phyloP scores from a whole-genome alignment of 345 rosid genomes.

The Lepidium sativum region DNA sequence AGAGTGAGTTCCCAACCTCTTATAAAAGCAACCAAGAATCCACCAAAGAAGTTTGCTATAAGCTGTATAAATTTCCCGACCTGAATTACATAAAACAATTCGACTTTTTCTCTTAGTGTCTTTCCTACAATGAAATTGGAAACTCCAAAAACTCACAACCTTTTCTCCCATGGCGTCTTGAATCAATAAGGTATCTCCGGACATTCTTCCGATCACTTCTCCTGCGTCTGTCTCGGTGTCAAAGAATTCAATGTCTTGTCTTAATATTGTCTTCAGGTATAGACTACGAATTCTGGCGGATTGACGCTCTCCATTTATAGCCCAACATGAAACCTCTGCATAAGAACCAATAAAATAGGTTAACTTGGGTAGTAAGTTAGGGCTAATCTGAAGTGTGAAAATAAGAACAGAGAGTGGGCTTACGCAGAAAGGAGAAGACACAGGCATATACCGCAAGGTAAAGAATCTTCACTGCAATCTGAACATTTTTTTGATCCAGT shows the following conservation, averaged over 20 bases:
- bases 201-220: slow-evolving; percentile 15
- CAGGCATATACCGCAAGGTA: slow-evolving; percentile 1
- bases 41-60: slow-evolving; percentile 9
- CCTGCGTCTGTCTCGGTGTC: slow-evolving; percentile 9
- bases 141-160: neutral
- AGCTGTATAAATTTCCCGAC: slow-evolving; percentile 12
- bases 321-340: slow-evolving; percentile 14
- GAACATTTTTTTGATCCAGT: neutral
- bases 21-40: neutral
- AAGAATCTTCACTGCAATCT: slow-evolving; percentile 2
- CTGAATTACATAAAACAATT: neutral
- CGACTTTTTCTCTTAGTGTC: neutral
- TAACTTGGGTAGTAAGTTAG: neutral
- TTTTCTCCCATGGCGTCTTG: slow-evolving; percentile 23
- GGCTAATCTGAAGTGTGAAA: neutral
- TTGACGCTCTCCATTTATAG: slow-evolving; percentile 6
- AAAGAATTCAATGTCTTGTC: slow-evolving; percentile 5
- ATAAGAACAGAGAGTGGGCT: neutral
- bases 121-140: neutral
- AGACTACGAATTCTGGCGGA: slow-evolving; percentile 2
- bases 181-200: slow-evolving; percentile 17
- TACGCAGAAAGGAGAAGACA: slow-evolving; percentile 2
- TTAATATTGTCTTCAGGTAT: slow-evolving; percentile 9
- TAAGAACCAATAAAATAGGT: neutral
- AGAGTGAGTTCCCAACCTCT: slow-evolving; percentile 4